Percentiles rank a stretch among this genome's conserved stretches.
Conservation (phyloP, 148 eudicot species). For the Nepenthes mirabilis region DNA sequence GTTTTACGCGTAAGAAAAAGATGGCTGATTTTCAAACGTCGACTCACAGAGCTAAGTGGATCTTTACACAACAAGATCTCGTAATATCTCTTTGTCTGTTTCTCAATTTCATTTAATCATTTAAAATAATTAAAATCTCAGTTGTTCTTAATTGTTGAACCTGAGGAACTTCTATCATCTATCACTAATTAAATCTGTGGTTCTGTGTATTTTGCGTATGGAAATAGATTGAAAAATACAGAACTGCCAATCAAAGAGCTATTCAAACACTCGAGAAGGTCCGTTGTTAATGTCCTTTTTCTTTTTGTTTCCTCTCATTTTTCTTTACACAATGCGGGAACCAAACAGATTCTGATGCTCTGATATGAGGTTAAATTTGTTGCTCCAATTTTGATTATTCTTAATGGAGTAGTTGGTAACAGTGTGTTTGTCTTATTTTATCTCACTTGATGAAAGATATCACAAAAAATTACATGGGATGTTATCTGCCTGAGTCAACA, state of each 20-base stretch:
- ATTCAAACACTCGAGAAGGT: slow-evolving; percentile 71
- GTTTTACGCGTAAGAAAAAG: too few relatives aligned
- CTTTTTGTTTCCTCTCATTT: background rate
- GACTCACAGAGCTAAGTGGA: slow-evolving; percentile 88
- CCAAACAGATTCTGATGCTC: too few relatives aligned
- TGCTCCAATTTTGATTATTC: too few relatives aligned
- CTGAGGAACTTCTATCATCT: background rate
- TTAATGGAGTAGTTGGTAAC: too few relatives aligned
- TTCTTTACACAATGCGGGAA: too few relatives aligned
- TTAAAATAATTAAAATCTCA: background rate
- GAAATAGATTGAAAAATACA: slow-evolving; percentile 60
- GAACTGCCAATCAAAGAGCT: slow-evolving; percentile 75
- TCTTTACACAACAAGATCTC: slow-evolving; percentile 66
- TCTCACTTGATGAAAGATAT: too few relatives aligned
- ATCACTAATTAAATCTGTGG: background rate
- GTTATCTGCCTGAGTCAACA: too few relatives aligned
- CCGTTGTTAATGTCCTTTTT: background rate
- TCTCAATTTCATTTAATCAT: background rate
- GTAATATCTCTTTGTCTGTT: slow-evolving; percentile 12
- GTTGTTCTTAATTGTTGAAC: background rate
- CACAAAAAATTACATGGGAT: too few relatives aligned
- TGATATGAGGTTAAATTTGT: too few relatives aligned
- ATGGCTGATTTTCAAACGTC: slow-evolving; percentile 94
- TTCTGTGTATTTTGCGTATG: background rate
- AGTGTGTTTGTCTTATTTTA: too few relatives aligned